phyloP scores from a whole-genome alignment of 768 basidiomycete genomes.

The Dioszegia aurantiaca region DNA sequence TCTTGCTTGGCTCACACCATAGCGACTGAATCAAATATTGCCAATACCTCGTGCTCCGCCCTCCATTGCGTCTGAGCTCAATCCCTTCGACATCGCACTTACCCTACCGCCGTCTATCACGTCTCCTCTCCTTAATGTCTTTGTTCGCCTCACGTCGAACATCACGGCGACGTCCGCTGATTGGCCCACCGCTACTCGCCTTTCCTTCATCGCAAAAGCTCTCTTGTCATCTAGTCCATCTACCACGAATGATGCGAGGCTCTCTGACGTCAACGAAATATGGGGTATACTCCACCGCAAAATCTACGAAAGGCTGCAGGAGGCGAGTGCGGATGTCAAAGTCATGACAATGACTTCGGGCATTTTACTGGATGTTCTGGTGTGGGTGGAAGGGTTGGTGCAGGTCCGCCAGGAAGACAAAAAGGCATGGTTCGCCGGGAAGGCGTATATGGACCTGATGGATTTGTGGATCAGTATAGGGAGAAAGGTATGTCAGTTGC shows the following conservation, averaged over 20 bases:
- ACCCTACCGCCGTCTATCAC: constrained; percentile 5
- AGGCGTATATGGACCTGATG: constrained; percentile 35
- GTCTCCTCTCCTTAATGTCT: constrained; percentile 3
- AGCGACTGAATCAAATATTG: neutral
- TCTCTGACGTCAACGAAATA: constrained; percentile 14
- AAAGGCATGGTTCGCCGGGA: constrained; percentile 31
- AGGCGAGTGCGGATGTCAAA: neutral
- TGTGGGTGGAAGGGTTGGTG: constrained; percentile 25
- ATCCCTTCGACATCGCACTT: constrained; percentile 23
- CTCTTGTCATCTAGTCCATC: neutral
- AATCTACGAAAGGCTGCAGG: neutral
- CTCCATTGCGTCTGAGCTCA: neutral
- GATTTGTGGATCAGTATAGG: constrained; percentile 44
- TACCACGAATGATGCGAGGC: neutral
- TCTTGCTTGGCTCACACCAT: neutral
- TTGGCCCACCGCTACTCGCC: neutral
- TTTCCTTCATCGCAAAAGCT: constrained; percentile 2
- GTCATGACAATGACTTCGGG: neutral
- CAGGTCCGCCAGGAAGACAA: constrained; percentile 10
- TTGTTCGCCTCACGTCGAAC: constrained; percentile 10
- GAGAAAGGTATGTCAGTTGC: constrained; percentile 28
- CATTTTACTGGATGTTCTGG: constrained; percentile 16
- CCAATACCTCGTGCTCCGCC: neutral
- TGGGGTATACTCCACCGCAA: constrained; percentile 27
- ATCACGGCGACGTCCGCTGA: constrained; percentile 1